Evolutionary conservation across 768 basidiomycete species (phyloP).

Genomic region (Podaxis rugospora): DNA sequence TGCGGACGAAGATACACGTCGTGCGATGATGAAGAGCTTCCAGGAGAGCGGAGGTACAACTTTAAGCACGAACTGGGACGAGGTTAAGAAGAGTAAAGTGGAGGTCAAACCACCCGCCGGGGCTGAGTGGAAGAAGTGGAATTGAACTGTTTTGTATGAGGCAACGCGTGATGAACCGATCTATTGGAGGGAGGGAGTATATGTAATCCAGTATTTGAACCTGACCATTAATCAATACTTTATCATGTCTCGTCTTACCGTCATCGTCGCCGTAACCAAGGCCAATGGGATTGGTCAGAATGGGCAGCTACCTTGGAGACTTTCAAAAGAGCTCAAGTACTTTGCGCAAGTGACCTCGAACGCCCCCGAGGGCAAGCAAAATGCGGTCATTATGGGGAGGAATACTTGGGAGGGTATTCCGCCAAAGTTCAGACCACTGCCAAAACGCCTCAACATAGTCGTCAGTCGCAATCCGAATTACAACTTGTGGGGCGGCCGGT

Average conservation of each 20-base stretch:
- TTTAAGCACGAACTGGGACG: conserved; percentile 93
- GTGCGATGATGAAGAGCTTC: conserved; percentile 99
- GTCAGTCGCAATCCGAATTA: conserved; percentile 59
- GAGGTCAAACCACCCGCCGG: conserved; percentile 83
- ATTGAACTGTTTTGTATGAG: conserved; percentile 22
- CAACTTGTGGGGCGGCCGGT: conserved; percentile 46
- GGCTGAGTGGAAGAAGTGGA: conserved; percentile 82
- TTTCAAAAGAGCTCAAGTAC: conserved; percentile 87
- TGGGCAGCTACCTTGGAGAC: conserved; percentile 79
- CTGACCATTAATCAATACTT: conserved; percentile 1
- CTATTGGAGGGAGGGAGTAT: background rate
- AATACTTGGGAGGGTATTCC: conserved; percentile 99
- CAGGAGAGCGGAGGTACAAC: conserved; percentile 93
- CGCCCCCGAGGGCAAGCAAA: conserved; percentile 50
- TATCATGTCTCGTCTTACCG: conserved; percentile 66
- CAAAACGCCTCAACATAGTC: conserved; percentile 73
- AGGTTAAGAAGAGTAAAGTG: conserved; percentile 67
- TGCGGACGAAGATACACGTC: conserved; percentile 86
- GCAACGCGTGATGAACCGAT: background rate
- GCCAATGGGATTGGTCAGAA: conserved; percentile 84
- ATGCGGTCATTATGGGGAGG: conserved; percentile 91
- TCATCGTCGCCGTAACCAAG: conserved; percentile 91
- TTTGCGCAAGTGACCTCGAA: conserved; percentile 77
- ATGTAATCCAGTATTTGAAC: background rate
- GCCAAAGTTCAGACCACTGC: conserved; percentile 72